Evolutionary conservation across 208 protist genomes (phyloP).

Genomic region (Strigomonas oncopelti): DNA sequence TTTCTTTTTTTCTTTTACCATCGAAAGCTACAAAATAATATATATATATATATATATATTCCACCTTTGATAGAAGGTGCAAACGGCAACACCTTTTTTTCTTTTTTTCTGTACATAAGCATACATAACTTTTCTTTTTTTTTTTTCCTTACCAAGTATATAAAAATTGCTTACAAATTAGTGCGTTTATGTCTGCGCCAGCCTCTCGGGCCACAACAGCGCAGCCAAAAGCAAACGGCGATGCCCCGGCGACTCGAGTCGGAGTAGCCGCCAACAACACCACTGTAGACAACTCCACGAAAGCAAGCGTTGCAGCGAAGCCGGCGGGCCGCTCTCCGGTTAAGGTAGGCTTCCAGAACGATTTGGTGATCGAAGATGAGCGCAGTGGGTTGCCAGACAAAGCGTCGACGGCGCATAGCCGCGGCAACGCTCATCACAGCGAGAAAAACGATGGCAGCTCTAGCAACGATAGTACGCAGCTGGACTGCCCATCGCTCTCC

Average conservation of each 20-base stretch:
- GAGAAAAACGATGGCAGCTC: too few relatives aligned
- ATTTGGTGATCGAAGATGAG: neutral
- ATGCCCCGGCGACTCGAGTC: too few relatives aligned
- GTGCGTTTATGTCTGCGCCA: neutral
- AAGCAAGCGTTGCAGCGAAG: neutral
- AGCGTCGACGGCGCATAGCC: neutral
- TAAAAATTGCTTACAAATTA: neutral
- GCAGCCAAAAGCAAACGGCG: neutral
- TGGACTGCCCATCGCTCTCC: too few relatives aligned
- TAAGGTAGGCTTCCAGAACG: neutral
- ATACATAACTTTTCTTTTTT: conserved; percentile 4
- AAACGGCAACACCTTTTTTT: too few relatives aligned
- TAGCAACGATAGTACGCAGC: too few relatives aligned
- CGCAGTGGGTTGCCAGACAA: neutral
- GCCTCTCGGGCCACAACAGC: conserved; percentile 7
- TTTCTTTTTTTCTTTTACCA: neutral
- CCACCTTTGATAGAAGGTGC: neutral
- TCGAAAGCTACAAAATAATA: neutral
- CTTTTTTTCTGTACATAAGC: neutral
- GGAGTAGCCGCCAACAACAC: neutral
- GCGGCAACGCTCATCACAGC: too few relatives aligned
- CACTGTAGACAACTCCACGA: neutral
- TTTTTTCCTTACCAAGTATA: neutral
- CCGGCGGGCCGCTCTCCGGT: neutral
- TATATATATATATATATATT: neutral